A percentile compares a stretch with the other conserved stretches of the same genome.
phyloP scores from a whole-genome alignment of 768 basidiomycete species.

The Pisolithus orientalis region DNA sequence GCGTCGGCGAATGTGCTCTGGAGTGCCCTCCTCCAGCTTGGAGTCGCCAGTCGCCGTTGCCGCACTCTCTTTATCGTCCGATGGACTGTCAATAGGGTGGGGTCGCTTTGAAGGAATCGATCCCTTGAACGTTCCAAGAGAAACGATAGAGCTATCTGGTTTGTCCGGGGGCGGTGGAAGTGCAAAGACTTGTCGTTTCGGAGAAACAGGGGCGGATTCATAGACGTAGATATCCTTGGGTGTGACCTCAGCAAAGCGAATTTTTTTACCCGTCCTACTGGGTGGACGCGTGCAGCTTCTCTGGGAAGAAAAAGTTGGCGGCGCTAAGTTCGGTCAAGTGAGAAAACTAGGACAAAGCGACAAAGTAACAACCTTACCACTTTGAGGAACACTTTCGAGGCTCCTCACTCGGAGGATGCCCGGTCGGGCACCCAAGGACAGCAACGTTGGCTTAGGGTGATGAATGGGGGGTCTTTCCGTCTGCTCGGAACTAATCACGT shows the following conservation, averaged over 20 bases:
- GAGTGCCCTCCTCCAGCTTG: constrained; percentile 61
- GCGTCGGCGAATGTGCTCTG: constrained; percentile 76
- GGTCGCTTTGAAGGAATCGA: constrained; percentile 7
- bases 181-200: constrained; percentile 50
- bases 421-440: constrained; percentile 14
- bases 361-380: constrained; percentile 6
- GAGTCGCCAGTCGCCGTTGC: background rate
- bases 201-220: constrained; percentile 75
- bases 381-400: constrained; percentile 20
- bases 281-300: constrained; percentile 54
- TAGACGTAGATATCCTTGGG: constrained; percentile 78
- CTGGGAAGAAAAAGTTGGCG: constrained; percentile 39
- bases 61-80: background rate
- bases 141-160: constrained; percentile 17
- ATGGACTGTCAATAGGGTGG: constrained; percentile 1
- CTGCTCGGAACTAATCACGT: background rate
- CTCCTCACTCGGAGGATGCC: constrained; percentile 25
- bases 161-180: constrained; percentile 37
- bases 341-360: background rate
- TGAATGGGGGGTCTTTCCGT: background rate
- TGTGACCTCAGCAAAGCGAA: constrained; percentile 73
- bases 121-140: constrained; percentile 15
- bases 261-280: constrained; percentile 43
- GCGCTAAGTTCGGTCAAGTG: constrained; percentile 18
- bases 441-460: constrained; percentile 3